Conservation (phyloP, 768 basidiomycete genomes). For the Agrocybe pediades region DNA sequence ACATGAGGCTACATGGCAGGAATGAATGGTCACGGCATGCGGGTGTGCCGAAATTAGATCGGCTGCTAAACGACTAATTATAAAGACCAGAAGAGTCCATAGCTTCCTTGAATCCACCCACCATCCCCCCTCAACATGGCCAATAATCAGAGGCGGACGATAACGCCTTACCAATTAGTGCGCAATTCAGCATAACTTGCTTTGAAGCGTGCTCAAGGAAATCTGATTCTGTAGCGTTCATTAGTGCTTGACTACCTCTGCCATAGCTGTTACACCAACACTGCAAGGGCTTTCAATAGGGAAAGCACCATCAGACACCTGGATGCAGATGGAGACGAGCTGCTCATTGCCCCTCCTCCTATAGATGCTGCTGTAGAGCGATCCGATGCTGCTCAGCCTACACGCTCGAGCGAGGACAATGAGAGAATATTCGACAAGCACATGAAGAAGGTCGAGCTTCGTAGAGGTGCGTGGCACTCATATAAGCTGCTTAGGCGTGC, state of each 20-base stretch:
- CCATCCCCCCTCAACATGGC: no score
- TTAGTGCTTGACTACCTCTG: conserved; percentile 79
- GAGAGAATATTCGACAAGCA: conserved; percentile 30
- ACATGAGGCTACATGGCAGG: conserved; percentile 8
- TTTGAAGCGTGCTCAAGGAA: neutral
- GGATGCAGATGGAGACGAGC: conserved; percentile 73
- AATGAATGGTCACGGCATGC: conserved; percentile 9
- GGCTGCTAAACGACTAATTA: neutral
- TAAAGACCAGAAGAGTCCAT: no score
- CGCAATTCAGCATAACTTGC: conserved; percentile 5
- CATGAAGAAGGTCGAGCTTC: conserved; percentile 48
- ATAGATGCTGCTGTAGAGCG: neutral
- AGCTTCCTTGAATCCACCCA: conserved; percentile 2
- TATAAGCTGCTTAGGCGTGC: neutral
- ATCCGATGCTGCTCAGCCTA: neutral
- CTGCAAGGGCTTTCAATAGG: conserved; percentile 66
- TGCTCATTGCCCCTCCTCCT: conserved; percentile 25
- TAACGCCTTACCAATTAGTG: conserved; percentile 49
- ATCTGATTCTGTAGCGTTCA: conserved; percentile 44
- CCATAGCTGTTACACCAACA: conserved; percentile 71
- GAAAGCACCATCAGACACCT: conserved; percentile 65
- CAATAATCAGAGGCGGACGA: no score
- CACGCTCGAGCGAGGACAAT: conserved; percentile 3
- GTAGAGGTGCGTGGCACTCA: conserved; percentile 48
- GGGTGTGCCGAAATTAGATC: conserved; percentile 14